A percentile compares a stretch with the other conserved stretches of the same genome.
These are phyloP conservation scores for Ilex paraguariensis DNA, from an alignment of 305 asterid genomes.

Conservation along the genomic window DNA sequence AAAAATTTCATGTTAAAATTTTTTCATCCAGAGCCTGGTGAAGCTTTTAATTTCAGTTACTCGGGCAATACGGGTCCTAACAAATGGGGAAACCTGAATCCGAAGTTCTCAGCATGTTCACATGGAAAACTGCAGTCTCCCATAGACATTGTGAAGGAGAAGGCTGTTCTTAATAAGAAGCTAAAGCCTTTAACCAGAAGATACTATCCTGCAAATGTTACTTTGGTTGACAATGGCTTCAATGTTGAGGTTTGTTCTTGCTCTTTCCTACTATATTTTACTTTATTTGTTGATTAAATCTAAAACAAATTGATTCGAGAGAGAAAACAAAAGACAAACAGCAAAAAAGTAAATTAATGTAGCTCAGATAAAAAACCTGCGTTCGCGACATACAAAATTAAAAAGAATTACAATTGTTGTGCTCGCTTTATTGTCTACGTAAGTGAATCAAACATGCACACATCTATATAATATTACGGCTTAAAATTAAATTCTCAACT, in stretches of 20 bases:
- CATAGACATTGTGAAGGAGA: constrained; percentile 38
- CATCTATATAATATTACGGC: too few relatives aligned
- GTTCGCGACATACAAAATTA: too few relatives aligned
- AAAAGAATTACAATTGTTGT: too few relatives aligned
- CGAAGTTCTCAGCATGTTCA: constrained; percentile 62
- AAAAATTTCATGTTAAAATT: too few relatives aligned
- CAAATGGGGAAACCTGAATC: constrained; percentile 63
- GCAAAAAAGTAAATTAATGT: too few relatives aligned
- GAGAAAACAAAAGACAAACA: too few relatives aligned
- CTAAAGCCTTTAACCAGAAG: constrained; percentile 56
- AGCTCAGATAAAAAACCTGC: too few relatives aligned
- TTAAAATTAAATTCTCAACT: too few relatives aligned
- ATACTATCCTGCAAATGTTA: constrained; percentile 46
- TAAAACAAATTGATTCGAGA: too few relatives aligned
- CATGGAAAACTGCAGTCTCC: constrained; percentile 76
- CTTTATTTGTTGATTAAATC: not conserved
- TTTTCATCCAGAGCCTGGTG: constrained; percentile 21
- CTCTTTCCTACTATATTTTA: not conserved
- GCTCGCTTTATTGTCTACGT: too few relatives aligned
- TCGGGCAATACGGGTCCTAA: constrained; percentile 70
- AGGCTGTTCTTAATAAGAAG: constrained; percentile 34
- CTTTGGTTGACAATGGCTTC: constrained; percentile 70
- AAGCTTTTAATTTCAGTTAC: constrained; percentile 46
- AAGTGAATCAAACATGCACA: too few relatives aligned
- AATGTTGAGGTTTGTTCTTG: constrained; percentile 59